Evolutionary conservation across 2,329 filamentous ascomycete species (phyloP).

Genomic region (Phyllosticta citriasiana): DNA sequence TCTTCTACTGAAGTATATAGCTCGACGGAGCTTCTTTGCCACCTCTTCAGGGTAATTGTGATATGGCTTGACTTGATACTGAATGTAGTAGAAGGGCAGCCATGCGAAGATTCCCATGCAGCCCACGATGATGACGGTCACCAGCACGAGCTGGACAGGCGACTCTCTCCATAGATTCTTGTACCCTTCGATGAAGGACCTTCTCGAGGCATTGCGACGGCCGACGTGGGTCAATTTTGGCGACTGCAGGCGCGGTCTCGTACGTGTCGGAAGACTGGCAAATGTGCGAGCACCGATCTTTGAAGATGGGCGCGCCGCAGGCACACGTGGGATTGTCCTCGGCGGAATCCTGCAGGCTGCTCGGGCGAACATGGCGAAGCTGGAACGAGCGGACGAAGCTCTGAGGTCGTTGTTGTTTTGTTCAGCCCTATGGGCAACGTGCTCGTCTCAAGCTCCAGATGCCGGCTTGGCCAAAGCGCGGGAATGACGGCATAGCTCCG

Average conservation of each 20-base stretch:
- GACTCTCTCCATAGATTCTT: conserved; percentile 27
- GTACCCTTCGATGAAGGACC: conserved; percentile 16
- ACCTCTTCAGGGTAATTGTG: conserved; percentile 58
- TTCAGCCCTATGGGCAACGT: conserved; percentile 8
- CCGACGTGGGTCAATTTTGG: conserved; percentile 17
- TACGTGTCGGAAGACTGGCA: conserved; percentile 16
- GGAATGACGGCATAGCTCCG: neutral
- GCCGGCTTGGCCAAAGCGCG: conserved; percentile 6
- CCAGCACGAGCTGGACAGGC: conserved; percentile 31
- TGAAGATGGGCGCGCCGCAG: conserved; percentile 19
- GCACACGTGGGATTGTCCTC: conserved; percentile 15
- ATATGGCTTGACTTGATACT: conserved; percentile 38
- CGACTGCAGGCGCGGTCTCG: conserved; percentile 16
- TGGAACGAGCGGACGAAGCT: conserved; percentile 9
- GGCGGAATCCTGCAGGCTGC: conserved; percentile 20
- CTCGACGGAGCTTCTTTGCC: conserved; percentile 68
- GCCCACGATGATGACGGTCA: conserved; percentile 27
- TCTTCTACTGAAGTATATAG: conserved; percentile 65
- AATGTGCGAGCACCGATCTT: conserved; percentile 13
- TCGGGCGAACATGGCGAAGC: conserved; percentile 27
- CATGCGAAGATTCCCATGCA: conserved; percentile 32
- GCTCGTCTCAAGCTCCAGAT: conserved; percentile 3
- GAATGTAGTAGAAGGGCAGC: conserved; percentile 37
- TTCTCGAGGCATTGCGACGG: conserved; percentile 20
- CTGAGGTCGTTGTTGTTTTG: conserved; percentile 5